A percentile compares a stretch with the other conserved stretches of the same genome.
Conservation (phyloP, 1,284 basidiomycete species). For the Sphagnurus paluster region DNA sequence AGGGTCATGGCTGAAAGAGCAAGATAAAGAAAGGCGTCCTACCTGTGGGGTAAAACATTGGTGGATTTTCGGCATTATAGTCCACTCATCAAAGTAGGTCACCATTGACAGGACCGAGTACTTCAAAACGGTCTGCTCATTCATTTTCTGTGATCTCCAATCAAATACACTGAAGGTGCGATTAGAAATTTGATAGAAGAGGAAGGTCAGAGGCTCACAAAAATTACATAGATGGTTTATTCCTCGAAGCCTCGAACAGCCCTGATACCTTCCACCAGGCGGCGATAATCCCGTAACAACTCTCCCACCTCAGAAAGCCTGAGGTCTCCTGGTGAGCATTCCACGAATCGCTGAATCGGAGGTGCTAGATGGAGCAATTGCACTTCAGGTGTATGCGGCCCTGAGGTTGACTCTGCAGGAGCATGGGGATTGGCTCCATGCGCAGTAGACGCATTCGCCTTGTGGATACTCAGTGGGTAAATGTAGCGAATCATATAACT, state of each 20-base stretch:
- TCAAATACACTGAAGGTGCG: no score
- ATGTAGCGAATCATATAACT: conserved; percentile 3
- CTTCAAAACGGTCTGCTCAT: no score
- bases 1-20: no score
- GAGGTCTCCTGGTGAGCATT: conserved; percentile 72
- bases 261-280: conserved; percentile 54
- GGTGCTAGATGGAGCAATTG: conserved; percentile 35
- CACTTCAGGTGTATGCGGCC: conserved; percentile 40
- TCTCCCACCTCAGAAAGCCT: conserved; percentile 73
- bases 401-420: conserved; percentile 46
- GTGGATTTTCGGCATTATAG: no score
- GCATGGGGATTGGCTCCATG: conserved; percentile 30
- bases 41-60: no score
- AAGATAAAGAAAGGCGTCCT: no score
- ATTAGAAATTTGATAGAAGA: no score
- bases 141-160: no score
- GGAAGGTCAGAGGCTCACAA: conserved; percentile 1
- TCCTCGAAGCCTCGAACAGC: conserved; percentile 45
- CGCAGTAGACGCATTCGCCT: conserved; percentile 44
- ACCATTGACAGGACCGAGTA: no score
- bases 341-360: conserved; percentile 66
- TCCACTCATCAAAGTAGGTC: no score
- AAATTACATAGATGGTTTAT: conserved; percentile 13
- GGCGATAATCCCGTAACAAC: conserved; percentile 74
- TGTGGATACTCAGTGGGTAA: conserved; percentile 6